Conservation (phyloP, 768 basidiomycete genomes). For the Pisolithus orientalis region DNA sequence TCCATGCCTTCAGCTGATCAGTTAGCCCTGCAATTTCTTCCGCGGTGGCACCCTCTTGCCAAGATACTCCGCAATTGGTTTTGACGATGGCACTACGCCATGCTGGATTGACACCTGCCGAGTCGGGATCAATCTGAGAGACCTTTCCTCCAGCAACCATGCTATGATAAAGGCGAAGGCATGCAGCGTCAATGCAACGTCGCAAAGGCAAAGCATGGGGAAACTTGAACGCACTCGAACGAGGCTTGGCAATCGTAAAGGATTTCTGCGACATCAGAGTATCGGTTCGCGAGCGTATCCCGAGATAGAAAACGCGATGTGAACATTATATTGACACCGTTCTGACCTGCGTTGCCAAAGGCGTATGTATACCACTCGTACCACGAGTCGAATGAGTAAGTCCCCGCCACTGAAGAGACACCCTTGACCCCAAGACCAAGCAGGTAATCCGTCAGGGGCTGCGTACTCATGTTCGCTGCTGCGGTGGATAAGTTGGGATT, state of each 20-base stretch:
- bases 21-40: slow-evolving; percentile 8
- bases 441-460: slow-evolving; percentile 6
- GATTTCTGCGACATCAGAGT: slow-evolving; percentile 18
- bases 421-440: slow-evolving; percentile 3
- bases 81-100: slow-evolving; percentile 38
- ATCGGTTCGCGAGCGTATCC: slow-evolving; percentile 18
- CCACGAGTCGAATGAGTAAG: slow-evolving; percentile 18
- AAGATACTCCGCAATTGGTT: slow-evolving; percentile 11
- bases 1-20: slow-evolving; percentile 5
- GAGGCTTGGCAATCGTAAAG: neutral
- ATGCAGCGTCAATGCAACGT: neutral
- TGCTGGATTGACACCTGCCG: slow-evolving; percentile 37
- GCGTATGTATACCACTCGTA: slow-evolving; percentile 15
- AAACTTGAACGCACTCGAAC: slow-evolving; percentile 4
- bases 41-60: slow-evolving; percentile 15
- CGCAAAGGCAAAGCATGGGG: slow-evolving; percentile 3
- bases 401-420: slow-evolving; percentile 23
- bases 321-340: slow-evolving; percentile 23
- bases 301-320: slow-evolving; percentile 30
- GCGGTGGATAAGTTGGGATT: slow-evolving; percentile 32
- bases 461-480: slow-evolving; percentile 29
- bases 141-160: slow-evolving; percentile 40
- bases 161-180: slow-evolving; percentile 15
- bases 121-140: slow-evolving; percentile 28
- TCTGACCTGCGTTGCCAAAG: slow-evolving; percentile 4